Evolutionary conservation across 139 green algal species (phyloP).

Genomic region (Desmodesmus armatus): DNA sequence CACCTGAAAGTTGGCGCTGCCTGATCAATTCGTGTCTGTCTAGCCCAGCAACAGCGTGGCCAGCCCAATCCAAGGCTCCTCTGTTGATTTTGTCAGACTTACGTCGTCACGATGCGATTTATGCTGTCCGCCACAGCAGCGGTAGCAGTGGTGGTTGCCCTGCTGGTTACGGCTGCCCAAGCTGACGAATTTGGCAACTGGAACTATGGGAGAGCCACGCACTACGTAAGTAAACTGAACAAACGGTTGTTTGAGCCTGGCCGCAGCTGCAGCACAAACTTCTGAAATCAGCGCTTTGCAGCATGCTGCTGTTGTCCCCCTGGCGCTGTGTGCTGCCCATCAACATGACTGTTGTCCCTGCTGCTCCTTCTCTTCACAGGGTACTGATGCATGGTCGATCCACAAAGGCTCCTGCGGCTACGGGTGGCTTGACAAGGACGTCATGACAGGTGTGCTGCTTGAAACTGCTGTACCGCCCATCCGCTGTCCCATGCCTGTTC

Average conservation of each 20-base stretch:
- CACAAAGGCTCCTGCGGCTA: conserved; percentile 49
- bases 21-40: no score
- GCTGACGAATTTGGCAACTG: conserved; percentile 35
- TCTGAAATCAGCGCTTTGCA: background rate
- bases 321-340: background rate
- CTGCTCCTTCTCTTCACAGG: conserved; percentile 1
- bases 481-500: background rate
- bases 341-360: no score
- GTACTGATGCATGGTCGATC: conserved; percentile 49
- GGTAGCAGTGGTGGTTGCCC: no score
- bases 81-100: no score
- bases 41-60: no score
- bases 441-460: no score
- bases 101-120: no score
- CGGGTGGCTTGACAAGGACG: conserved; percentile 43
- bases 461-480: background rate
- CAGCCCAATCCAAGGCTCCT: no score
- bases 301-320: background rate
- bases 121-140: no score
- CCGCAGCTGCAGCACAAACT: background rate
- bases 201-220: conserved; percentile 37
- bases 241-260: background rate
- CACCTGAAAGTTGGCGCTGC: no score
- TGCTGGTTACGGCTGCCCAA: no score
- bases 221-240: conserved; percentile 27